Conservation (phyloP, 2,329 filamentous ascomycete species). For the Sarocladium brachiariae region DNA sequence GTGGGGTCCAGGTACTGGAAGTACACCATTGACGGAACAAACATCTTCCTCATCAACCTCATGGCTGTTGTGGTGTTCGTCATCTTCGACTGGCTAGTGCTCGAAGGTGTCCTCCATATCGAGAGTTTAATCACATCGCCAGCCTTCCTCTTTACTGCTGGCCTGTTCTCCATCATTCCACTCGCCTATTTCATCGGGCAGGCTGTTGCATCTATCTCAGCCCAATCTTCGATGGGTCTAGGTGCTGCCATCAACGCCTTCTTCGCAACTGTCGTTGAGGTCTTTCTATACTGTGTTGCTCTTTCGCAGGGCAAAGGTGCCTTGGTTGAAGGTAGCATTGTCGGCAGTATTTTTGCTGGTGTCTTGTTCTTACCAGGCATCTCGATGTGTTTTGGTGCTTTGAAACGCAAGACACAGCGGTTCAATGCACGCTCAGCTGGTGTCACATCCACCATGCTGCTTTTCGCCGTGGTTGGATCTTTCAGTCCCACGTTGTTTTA, state of each 20-base stretch:
- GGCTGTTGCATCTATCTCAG: conserved; percentile 95
- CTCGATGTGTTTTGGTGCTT: conserved; percentile 97
- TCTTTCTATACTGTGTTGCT: conserved; percentile 94
- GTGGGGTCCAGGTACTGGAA: conserved; percentile 97
- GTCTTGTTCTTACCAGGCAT: conserved; percentile 89
- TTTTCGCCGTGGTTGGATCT: conserved; percentile 91
- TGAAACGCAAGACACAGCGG: conserved; percentile 95
- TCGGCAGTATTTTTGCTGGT: conserved; percentile 96
- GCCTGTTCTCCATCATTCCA: conserved; percentile 87
- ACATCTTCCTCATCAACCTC: conserved; percentile 97
- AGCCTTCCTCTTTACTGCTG: conserved; percentile 78
- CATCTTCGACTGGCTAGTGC: conserved; percentile 84
- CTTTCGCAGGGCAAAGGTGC: conserved; percentile 86
- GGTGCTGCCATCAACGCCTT: conserved; percentile 97
- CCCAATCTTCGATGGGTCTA: conserved; percentile 96
- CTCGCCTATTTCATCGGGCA: conserved; percentile 98
- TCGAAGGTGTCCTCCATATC: conserved; percentile 62
- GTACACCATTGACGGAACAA: conserved; percentile 96
- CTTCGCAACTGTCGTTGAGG: conserved; percentile 95
- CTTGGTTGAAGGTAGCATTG: conserved; percentile 92
- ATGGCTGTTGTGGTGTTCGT: conserved; percentile 90
- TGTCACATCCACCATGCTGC: conserved; percentile 94
- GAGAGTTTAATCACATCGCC: conserved; percentile 71
- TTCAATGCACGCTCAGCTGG: conserved; percentile 96
- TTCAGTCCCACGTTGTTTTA: conserved; percentile 97